A percentile compares a stretch with the other conserved stretches of the same genome.
phyloP scores from a whole-genome alignment of 1,139 yeast species.

The Geotrichum candidum region DNA sequence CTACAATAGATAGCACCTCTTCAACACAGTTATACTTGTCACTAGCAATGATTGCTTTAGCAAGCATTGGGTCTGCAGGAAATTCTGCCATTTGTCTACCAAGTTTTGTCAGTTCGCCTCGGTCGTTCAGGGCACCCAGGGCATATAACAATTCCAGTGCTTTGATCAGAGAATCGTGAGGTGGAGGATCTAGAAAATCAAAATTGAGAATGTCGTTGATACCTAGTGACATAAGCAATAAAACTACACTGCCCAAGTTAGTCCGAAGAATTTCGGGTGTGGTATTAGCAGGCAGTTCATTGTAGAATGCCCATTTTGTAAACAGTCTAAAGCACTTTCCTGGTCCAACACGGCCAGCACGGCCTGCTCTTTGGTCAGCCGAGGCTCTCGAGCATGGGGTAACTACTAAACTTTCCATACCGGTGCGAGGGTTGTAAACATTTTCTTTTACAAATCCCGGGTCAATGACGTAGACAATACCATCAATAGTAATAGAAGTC shows the following conservation, averaged over 20 bases:
- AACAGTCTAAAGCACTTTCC: slow-evolving; percentile 88
- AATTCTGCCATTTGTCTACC: slow-evolving; percentile 90
- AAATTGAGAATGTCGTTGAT: slow-evolving; percentile 74
- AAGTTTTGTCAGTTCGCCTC: slow-evolving; percentile 67
- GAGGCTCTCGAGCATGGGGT: slow-evolving; percentile 89
- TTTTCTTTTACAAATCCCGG: slow-evolving; percentile 91
- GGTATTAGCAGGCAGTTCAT: slow-evolving; percentile 73
- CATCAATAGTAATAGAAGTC: slow-evolving; percentile 91
- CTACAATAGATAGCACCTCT: slow-evolving; percentile 62
- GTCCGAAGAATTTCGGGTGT: slow-evolving; percentile 86
- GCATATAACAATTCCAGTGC: slow-evolving; percentile 77
- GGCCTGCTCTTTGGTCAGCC: slow-evolving; percentile 93
- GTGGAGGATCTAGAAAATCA: slow-evolving; percentile 85
- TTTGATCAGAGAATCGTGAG: slow-evolving; percentile 61
- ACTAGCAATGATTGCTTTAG: slow-evolving; percentile 66
- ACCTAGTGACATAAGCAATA: slow-evolving; percentile 72
- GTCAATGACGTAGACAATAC: slow-evolving; percentile 82
- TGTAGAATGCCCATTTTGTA: slow-evolving; percentile 78
- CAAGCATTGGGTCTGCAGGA: slow-evolving; percentile 86
- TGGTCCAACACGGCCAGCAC: slow-evolving; percentile 96
- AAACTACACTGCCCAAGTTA: slow-evolving; percentile 68
- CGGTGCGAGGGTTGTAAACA: slow-evolving; percentile 71
- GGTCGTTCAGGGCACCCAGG: slow-evolving; percentile 78
- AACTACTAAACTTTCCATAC: slow-evolving; percentile 84
- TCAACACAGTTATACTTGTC: slow-evolving; percentile 52